Evolutionary conservation across 2,329 filamentous ascomycete species (phyloP).

Genomic region (Aspergillus sclerotialis): DNA sequence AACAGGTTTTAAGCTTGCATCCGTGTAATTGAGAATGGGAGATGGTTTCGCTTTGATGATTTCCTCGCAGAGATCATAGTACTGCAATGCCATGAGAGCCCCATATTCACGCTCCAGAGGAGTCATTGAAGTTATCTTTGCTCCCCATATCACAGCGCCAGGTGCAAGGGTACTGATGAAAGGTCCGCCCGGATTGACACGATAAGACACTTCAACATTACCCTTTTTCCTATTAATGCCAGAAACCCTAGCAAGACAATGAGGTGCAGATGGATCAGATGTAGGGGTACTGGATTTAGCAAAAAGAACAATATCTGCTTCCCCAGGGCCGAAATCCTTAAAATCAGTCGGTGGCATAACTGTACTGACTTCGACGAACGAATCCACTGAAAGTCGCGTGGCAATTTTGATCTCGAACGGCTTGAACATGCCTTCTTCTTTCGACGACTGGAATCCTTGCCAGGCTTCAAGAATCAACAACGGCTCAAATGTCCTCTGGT

Average conservation of each 20-base stretch:
- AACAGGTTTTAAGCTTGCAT: constrained; percentile 62
- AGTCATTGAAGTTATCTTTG: constrained; percentile 87
- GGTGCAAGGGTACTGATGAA: constrained; percentile 61
- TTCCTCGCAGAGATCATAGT: constrained; percentile 93
- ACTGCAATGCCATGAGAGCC: constrained; percentile 80
- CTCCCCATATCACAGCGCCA: constrained; percentile 61
- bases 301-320: constrained; percentile 84
- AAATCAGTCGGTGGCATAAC: constrained; percentile 65
- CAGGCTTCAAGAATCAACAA: constrained; percentile 89
- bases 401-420: constrained; percentile 82
- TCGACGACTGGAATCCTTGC: constrained; percentile 84
- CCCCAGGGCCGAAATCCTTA: constrained; percentile 64
- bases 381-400: constrained; percentile 83
- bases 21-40: constrained; percentile 72
- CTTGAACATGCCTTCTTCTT: constrained; percentile 75
- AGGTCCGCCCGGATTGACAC: constrained; percentile 62
- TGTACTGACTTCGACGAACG: constrained; percentile 85
- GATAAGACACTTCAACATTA: constrained; percentile 76
- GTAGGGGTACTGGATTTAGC: constrained; percentile 68
- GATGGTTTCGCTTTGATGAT: constrained; percentile 85
- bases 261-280: constrained; percentile 56
- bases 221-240: constrained; percentile 74
- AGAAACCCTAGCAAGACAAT: constrained; percentile 81
- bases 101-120: constrained; percentile 95
- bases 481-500: constrained; percentile 85